Percentiles rank a stretch among this genome's conserved stretches.
These are phyloP conservation scores for Xylariaceae sp. DNA, from an alignment of 2,329 filamentous ascomycete species.

Conservation along the genomic window DNA sequence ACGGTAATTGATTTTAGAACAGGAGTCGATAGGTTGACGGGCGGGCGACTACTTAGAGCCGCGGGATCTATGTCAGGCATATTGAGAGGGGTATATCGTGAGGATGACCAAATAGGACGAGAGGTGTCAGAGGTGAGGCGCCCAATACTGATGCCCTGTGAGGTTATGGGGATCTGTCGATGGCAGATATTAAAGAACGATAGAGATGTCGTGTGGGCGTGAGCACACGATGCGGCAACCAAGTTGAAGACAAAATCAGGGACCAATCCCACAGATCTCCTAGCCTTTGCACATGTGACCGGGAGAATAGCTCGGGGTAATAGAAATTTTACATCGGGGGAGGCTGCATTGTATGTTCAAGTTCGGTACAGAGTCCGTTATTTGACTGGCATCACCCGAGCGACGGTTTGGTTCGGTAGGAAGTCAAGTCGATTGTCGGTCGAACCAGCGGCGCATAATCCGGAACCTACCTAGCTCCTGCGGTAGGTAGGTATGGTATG, in stretches of 20 bases:
- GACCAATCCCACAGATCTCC: slow-evolving; percentile 26
- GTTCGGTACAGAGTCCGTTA: too few species aligned
- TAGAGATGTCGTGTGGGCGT: slow-evolving; percentile 25
- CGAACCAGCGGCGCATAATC: background rate
- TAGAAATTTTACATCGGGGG: slow-evolving; percentile 15
- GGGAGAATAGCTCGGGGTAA: slow-evolving; percentile 14
- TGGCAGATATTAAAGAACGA: background rate
- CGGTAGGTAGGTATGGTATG: background rate
- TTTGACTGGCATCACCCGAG: too few species aligned
- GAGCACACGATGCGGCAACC: slow-evolving; percentile 26
- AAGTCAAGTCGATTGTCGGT: slow-evolving; percentile 7
- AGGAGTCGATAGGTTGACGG: slow-evolving; percentile 53
- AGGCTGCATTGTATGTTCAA: slow-evolving; percentile 11
- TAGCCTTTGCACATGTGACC: slow-evolving; percentile 25
- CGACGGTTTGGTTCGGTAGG: background rate
- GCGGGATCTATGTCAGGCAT: slow-evolving; percentile 69
- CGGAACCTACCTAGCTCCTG: background rate
- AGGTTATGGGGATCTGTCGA: slow-evolving; percentile 12
- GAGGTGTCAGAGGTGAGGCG: slow-evolving; percentile 16
- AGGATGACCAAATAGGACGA: slow-evolving; percentile 15
- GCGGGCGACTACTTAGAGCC: slow-evolving; percentile 55
- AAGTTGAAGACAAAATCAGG: slow-evolving; percentile 25
- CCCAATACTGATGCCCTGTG: slow-evolving; percentile 16
- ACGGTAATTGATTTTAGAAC: slow-evolving; percentile 55
- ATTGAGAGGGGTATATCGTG: slow-evolving; percentile 22